Conservation (phyloP, 1,139 yeast genomes). For the Pichia sp. region DNA sequence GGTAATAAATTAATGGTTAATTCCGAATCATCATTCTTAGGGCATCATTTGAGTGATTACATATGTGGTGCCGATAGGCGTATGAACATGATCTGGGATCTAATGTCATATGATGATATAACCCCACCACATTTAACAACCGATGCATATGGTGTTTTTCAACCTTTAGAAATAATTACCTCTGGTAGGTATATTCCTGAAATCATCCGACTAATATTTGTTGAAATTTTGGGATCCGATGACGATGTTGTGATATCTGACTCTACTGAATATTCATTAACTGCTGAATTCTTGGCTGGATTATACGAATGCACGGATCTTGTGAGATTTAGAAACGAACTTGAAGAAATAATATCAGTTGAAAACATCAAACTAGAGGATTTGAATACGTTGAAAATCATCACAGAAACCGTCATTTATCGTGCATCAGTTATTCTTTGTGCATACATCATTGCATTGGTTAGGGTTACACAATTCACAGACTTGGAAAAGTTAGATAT, state of each 20-base stretch:
- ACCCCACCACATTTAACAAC: constrained; percentile 14
- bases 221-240: constrained; percentile 27
- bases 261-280: constrained; percentile 2
- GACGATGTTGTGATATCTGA: constrained; percentile 13
- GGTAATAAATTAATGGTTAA: constrained; percentile 28
- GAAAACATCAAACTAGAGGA: constrained; percentile 13
- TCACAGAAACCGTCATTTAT: constrained; percentile 24
- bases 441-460: constrained; percentile 21
- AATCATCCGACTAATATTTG: constrained; percentile 42
- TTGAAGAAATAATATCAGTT: not conserved
- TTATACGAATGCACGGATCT: constrained; percentile 5
- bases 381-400: constrained; percentile 11
- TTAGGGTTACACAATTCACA: constrained; percentile 3
- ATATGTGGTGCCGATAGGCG: constrained; percentile 5
- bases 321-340: constrained; percentile 6
- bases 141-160: constrained; percentile 37
- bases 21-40: constrained; percentile 35
- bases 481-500: not conserved
- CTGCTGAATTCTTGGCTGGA: constrained; percentile 6
- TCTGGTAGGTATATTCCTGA: constrained; percentile 60
- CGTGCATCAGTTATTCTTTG: constrained; percentile 31
- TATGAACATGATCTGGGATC: constrained; percentile 15
- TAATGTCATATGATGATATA: constrained; percentile 5
- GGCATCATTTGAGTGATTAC: constrained; percentile 17
- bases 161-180: constrained; percentile 54